Evolutionary conservation across 2,329 filamentous ascomycete species (phyloP), one percentile per base, ranked within the genome.

Genomic region (Ascochyta koolunga): DNA sequence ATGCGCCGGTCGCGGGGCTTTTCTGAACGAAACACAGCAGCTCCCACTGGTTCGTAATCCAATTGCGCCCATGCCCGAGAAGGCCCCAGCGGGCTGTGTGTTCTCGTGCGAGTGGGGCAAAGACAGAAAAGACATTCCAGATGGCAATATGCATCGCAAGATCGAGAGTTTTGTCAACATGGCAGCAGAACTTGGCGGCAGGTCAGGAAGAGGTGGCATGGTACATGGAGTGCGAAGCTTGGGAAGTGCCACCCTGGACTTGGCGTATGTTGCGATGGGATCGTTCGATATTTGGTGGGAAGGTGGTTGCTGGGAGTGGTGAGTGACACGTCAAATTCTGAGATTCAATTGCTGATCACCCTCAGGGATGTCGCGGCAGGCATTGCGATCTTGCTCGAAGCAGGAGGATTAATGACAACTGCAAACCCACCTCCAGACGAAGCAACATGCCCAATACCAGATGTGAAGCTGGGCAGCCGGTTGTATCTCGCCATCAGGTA

Each of bases 251-350:
- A 90, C 89, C 1, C 69, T 92, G 48, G 89, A 91, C 71, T 74
- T 92, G 42, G 89, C 88, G 0, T 92, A 91, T 69, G 84, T 85
- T 9, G 89, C 89, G 11, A 89, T 89, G 82, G 89, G 89, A 0
- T 80, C 85, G 0, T 87, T 91, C 61, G 89, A 92, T 73, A 90
- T 91, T 10, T 91, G 89, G 89, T 92, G 89, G 89, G 89, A 92
- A 69, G 89, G 88, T 3, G 89, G 89, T 0, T 91, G 88, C 66
- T 91, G 89, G 89, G 89, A 91, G 73, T 92, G 89, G 86, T 87
- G 64, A 21, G 52, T 42, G 13, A n/a, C n/a, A 16, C 2, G 7
- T 7, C 7, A 22, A 36, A 9, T 4, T 41, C 2, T 10, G 32
- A 24, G 10, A 18, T 5, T 15, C 5, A 25, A 1, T 18, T 50